A percentile compares a stretch with the other conserved stretches of the same genome.
These are phyloP conservation scores for Nymphaea colorata DNA, from an alignment of 164 flowering plant species.

Conservation along the genomic window DNA sequence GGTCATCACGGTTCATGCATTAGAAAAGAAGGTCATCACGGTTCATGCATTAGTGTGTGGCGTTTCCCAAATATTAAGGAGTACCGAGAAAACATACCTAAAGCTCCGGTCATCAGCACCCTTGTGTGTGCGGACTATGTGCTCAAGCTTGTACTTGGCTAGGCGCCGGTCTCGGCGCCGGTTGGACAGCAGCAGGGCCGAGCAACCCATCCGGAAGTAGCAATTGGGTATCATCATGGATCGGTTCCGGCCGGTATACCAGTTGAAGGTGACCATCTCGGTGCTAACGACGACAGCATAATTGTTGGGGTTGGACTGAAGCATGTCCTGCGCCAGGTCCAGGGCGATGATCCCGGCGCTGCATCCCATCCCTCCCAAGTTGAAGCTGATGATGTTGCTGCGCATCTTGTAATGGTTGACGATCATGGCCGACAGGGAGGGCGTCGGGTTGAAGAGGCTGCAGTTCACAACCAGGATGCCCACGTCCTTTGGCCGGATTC, in stretches of 20 bases:
- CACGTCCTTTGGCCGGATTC: slow-evolving; percentile 70
- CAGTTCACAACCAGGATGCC: slow-evolving; percentile 83
- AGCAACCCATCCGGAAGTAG: slow-evolving; percentile 87
- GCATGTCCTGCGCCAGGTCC: slow-evolving; percentile 80
- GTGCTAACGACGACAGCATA: slow-evolving; percentile 82
- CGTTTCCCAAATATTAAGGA: too few species aligned
- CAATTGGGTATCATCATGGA: slow-evolving; percentile 93
- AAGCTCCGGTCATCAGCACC: slow-evolving; percentile 84
- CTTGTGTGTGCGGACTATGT: slow-evolving; percentile 82
- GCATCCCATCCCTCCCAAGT: slow-evolving; percentile 90
- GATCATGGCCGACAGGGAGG: slow-evolving; percentile 90
- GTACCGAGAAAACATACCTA: slow-evolving; percentile 25
- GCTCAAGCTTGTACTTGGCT: slow-evolving; percentile 81
- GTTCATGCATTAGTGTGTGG: too few species aligned
- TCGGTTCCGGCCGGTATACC: slow-evolving; percentile 66
- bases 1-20: too few species aligned
- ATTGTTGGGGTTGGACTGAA: slow-evolving; percentile 67
- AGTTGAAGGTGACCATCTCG: slow-evolving; percentile 74
- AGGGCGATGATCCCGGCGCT: slow-evolving; percentile 68
- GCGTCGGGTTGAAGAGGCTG: slow-evolving; percentile 92
- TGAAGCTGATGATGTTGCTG: slow-evolving; percentile 78
- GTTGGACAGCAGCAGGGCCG: slow-evolving; percentile 76
- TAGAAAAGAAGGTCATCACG: too few species aligned
- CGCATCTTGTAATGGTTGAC: slow-evolving; percentile 93
- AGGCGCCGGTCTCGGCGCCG: slow-evolving; percentile 56